Evolutionary conservation across 768 basidiomycete genomes (phyloP), one percentile per base, ranked within the genome.

Genomic region (Lactifluus pinguis): DNA sequence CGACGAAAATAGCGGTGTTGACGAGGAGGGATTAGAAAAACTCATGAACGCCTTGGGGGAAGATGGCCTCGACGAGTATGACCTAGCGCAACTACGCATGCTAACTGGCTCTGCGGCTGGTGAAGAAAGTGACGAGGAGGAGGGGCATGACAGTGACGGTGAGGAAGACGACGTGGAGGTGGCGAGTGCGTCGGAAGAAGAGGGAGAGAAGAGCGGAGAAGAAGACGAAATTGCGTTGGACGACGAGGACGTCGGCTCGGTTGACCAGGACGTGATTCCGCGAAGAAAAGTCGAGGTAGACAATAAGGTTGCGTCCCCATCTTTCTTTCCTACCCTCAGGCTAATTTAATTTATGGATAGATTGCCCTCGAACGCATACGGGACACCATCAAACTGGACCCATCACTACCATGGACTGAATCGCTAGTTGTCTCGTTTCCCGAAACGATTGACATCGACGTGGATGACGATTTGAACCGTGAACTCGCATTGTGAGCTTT

Each of bases 381-480:
- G 44, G 84, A 89, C 65, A 77, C 81, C 13, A 89, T 92, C 25
- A 79, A 85, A 66, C 79, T 93, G 11, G 87, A 90, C 67, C 75
- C 83, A 30, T 82, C 83, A 61, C 72, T 92, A 49, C 80, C 88
- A 17, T 93, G 91, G 91, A 90, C 89, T 54, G 91, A 95, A 70
- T 92, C 89, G 0, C 77, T 94, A 1, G 76, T 79, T 0, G 69
- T 93, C 5, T 76, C 84, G 30, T 93, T 85, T 72, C 87, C 92
- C 6, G 75, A 87, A 60, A 78, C 79, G 19, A 85, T 91, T 58
- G 80, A 85, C 4, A 86, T 85, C 36, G 87, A 92, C 65, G 85
- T 92, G 29, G 73, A 89, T 55, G 89, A 94, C 72, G 95, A 98
- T 72, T 79, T 99, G 29, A 88, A 91, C 66, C 89, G 97, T 60